These are phyloP conservation scores for Pythium volutum DNA, from an alignment of 352 stramenopile genomes.

Conservation along the genomic window DNA sequence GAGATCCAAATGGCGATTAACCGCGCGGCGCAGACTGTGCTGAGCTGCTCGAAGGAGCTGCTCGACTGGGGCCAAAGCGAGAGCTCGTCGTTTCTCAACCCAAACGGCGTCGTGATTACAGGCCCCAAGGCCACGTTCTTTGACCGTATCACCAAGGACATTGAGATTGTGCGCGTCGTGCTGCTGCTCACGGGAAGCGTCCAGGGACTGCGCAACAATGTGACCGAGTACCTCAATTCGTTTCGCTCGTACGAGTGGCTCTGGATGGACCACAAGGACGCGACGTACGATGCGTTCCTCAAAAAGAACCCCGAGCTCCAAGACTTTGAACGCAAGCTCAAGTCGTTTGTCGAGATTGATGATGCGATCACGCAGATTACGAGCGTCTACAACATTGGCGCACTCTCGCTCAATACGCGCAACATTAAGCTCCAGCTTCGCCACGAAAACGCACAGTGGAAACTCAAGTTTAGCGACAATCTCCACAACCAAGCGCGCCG, in stretches of 20 bases:
- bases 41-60: conserved; percentile 96
- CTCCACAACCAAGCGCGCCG: conserved; percentile 92
- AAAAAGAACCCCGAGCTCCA: conserved; percentile 93
- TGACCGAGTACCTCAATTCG: conserved; percentile 95
- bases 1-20: conserved; percentile 99
- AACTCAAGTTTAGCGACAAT: conserved; percentile 97
- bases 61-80: conserved; percentile 92
- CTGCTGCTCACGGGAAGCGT: conserved; percentile 96
- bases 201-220: conserved; percentile 96
- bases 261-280: conserved; percentile 97
- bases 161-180: conserved; percentile 97
- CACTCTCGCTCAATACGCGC: conserved; percentile 95
- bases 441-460: conserved; percentile 96
- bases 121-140: conserved; percentile 92
- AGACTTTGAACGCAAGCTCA: conserved; percentile 96
- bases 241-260: conserved; percentile 97
- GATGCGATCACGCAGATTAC: conserved; percentile 89
- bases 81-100: conserved; percentile 29
- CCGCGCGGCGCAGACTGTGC: conserved; percentile 94
- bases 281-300: conserved; percentile 93
- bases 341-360: conserved; percentile 94
- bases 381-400: conserved; percentile 95
- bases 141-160: conserved; percentile 97
- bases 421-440: conserved; percentile 97
- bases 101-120: conserved; percentile 30